A percentile compares a stretch with the other conserved stretches of the same genome.
Conservation (phyloP, 352 stramenopile species). For the Elongisporangium undulatum region DNA sequence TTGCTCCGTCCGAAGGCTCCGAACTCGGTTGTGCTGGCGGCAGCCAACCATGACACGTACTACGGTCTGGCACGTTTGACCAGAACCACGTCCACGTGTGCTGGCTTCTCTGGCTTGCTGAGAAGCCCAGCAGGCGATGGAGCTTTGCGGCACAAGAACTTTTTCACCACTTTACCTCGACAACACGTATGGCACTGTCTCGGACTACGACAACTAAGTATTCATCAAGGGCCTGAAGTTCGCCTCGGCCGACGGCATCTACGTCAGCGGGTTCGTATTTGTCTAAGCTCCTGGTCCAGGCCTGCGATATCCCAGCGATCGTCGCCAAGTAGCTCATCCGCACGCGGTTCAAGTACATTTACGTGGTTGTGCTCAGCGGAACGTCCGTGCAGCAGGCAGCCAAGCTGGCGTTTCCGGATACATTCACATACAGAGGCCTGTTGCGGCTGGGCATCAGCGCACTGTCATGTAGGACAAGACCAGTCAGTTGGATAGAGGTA, state of each 20-base stretch:
- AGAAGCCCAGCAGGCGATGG: neutral
- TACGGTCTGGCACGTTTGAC: too few relatives aligned
- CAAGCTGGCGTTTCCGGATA: constrained; percentile 23
- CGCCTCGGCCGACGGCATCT: constrained; percentile 26
- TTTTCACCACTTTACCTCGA: neutral
- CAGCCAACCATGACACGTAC: too few relatives aligned
- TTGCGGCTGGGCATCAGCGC: constrained; percentile 16
- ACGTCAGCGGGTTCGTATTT: constrained; percentile 32
- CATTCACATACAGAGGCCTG: constrained; percentile 13
- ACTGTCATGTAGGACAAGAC: too few relatives aligned
- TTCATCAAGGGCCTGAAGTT: constrained; percentile 30
- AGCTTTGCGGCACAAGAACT: neutral
- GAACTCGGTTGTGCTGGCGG: too few relatives aligned
- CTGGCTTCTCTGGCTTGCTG: too few relatives aligned
- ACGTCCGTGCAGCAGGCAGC: constrained; percentile 26
- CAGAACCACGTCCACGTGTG: too few relatives aligned
- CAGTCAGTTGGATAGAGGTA: too few relatives aligned
- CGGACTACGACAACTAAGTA: constrained; percentile 1
- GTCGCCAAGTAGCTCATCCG: constrained; percentile 17
- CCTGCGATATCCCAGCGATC: constrained; percentile 16
- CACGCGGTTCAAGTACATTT: constrained; percentile 14
- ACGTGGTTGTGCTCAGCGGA: constrained; percentile 24
- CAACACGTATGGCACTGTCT: neutral
- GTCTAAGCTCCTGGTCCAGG: constrained; percentile 20
- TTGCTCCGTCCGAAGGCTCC: too few relatives aligned